phyloP scores from a whole-genome alignment of 208 protist species.

The Phytomonas francai region DNA sequence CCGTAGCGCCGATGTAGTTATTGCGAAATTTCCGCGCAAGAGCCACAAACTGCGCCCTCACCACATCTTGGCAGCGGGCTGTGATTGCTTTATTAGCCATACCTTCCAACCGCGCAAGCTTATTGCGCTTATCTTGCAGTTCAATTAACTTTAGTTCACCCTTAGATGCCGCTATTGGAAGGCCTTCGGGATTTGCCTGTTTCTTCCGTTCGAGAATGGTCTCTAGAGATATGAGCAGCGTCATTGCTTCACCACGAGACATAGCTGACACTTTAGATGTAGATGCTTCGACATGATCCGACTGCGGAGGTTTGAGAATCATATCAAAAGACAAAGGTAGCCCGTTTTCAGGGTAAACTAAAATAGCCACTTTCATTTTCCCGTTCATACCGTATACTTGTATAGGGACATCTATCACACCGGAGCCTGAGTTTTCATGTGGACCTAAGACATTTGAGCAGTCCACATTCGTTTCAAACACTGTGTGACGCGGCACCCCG shows the following conservation, averaged over 20 bases:
- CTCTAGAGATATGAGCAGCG: constrained; percentile 77
- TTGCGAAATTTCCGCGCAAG: constrained; percentile 54
- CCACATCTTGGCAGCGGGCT: constrained; percentile 41
- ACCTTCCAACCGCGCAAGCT: constrained; percentile 48
- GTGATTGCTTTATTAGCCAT: constrained; percentile 45
- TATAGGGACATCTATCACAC: constrained; percentile 16
- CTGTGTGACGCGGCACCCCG: constrained; percentile 44
- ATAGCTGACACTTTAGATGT: constrained; percentile 41
- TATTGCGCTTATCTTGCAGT: constrained; percentile 53
- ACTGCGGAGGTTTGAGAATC: constrained; percentile 22
- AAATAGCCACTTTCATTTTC: constrained; percentile 55
- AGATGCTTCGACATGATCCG: constrained; percentile 13
- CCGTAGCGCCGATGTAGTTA: constrained; percentile 71
- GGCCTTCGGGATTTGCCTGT: constrained; percentile 15
- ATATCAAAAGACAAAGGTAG: constrained; percentile 53
- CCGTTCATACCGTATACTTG: constrained; percentile 53
- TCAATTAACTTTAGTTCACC: constrained; percentile 45
- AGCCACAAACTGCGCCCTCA: constrained; percentile 57
- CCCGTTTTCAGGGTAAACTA: constrained; percentile 57
- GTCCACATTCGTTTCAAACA: constrained; percentile 69
- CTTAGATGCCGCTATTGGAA: constrained; percentile 2
- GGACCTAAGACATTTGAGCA: constrained; percentile 39
- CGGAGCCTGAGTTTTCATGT: constrained; percentile 21
- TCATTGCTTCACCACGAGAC: constrained; percentile 61
- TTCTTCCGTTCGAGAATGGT: constrained; percentile 62